These are phyloP conservation scores for Cladosporium oxysporum DNA, from an alignment of 2,329 filamentous ascomycete species.

Conservation along the genomic window DNA sequence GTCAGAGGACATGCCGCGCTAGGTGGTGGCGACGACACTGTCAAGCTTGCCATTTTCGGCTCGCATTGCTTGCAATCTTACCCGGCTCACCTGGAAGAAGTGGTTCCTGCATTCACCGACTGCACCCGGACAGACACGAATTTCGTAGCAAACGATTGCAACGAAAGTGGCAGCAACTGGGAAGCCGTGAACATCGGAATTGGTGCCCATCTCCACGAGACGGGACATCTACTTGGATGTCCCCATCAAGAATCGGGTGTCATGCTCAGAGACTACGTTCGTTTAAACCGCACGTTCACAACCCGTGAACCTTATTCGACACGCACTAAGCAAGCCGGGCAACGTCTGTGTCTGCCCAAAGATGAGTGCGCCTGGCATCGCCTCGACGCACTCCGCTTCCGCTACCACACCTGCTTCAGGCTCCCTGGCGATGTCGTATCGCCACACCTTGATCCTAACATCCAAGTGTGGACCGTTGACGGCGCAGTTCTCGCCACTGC, in stretches of 20 bases:
- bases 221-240: conserved; percentile 85
- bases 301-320: conserved; percentile 83
- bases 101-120: conserved; percentile 84
- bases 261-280: conserved; percentile 87
- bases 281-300: conserved; percentile 79
- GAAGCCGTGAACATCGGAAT: conserved; percentile 94
- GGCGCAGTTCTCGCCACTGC: conserved; percentile 76
- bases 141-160: conserved; percentile 80
- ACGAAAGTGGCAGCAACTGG: conserved; percentile 88
- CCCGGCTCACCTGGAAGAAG: conserved; percentile 83
- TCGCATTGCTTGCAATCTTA: conserved; percentile 92
- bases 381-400: conserved; percentile 83
- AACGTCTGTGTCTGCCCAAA: conserved; percentile 67
- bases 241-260: conserved; percentile 88
- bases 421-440: conserved; percentile 71
- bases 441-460: conserved; percentile 64
- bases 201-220: conserved; percentile 88
- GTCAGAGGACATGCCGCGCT: conserved; percentile 81
- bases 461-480: conserved; percentile 85
- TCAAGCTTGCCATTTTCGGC: conserved; percentile 86
- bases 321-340: conserved; percentile 77
- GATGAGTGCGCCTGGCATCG: conserved; percentile 94
- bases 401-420: conserved; percentile 85
- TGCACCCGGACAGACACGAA: conserved; percentile 84
- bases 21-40: conserved; percentile 70